Evolutionary conservation across 2,329 filamentous ascomycete species (phyloP).

Genomic region (Didymella arachidicola): DNA sequence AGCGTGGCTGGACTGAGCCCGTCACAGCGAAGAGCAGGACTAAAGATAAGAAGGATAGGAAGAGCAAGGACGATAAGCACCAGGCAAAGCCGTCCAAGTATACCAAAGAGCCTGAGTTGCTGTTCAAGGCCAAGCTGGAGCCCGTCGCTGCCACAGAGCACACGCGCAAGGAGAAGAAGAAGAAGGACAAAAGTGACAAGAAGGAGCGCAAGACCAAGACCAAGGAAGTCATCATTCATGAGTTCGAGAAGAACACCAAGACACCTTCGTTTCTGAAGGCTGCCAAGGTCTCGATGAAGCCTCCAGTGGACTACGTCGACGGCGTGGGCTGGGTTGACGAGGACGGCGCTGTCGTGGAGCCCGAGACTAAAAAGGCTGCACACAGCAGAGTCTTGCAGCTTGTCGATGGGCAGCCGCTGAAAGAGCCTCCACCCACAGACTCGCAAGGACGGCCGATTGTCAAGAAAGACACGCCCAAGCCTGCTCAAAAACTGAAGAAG

Average conservation of each 20-base stretch:
- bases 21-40: constrained; percentile 53
- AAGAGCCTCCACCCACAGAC: constrained; percentile 28
- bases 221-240: constrained; percentile 76
- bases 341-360: constrained; percentile 77
- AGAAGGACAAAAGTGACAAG: constrained; percentile 62
- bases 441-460: constrained; percentile 28
- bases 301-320: constrained; percentile 74
- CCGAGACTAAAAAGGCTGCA: constrained; percentile 50
- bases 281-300: constrained; percentile 55
- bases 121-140: constrained; percentile 84
- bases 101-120: constrained; percentile 78
- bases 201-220: constrained; percentile 62
- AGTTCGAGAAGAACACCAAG: constrained; percentile 85
- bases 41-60: constrained; percentile 61
- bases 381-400: constrained; percentile 45
- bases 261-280: constrained; percentile 82
- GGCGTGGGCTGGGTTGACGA: constrained; percentile 89
- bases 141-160: constrained; percentile 48
- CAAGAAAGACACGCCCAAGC: constrained; percentile 27
- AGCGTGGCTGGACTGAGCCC: constrained; percentile 86
- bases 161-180: constrained; percentile 55
- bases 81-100: constrained; percentile 75
- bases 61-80: constrained; percentile 65
- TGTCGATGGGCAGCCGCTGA: constrained; percentile 31
- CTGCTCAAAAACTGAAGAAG: constrained; percentile 30